Base-by-base conservation (phyloP, 306 rosid genomes). In the Dryas alaskensis region DNA sequence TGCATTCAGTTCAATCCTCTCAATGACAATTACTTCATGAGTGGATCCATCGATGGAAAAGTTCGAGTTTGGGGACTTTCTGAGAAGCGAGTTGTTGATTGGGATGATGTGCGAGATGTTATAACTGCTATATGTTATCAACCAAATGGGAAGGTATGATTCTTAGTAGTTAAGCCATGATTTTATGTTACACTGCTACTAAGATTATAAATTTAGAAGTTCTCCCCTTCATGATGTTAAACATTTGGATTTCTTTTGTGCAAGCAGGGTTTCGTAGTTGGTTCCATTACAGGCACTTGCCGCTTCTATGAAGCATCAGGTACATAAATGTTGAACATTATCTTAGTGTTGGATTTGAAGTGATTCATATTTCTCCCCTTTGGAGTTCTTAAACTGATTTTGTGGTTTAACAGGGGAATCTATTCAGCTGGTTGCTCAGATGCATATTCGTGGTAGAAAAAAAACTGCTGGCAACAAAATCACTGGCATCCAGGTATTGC, bases 41-140 rank as follows among this genome's bases (percentile, higher is more conserved):
- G 92, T 69, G 98, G 97, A 55, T 94, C 96, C 68, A 82, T 92
- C 22, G 97, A 94, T 76, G 97, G 99, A 8, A 94, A 91, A 85
- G 90, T 88, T 60, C 88, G 96, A 65, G 82, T 94, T 70, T 94
- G 99, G 99, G 92, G 97, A 3, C 47, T 88, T 44, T 74, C 57
- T 9, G 89, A 89, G 77, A 86, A 83, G 73, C 85, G 96, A 46
- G 99, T 94, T 43, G 92, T 88, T 80, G 99, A 94, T 54, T 94
- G 99, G 99, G 90, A 81, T 43, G 92, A 89, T 76, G 74, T 79
- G 39, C 77, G 83, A 57, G 97, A 94, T 70, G 88, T 88, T 8
- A 89, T 94, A 70, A 94, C 89, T 57, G 99, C 99, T 31, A 68
- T 94, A 75, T 84, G 89, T 76, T 88, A 89, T 74, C 85, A 73